These are phyloP conservation scores for Hura crepitans DNA, from an alignment of 441 rosid genomes.

Conservation along the genomic window DNA sequence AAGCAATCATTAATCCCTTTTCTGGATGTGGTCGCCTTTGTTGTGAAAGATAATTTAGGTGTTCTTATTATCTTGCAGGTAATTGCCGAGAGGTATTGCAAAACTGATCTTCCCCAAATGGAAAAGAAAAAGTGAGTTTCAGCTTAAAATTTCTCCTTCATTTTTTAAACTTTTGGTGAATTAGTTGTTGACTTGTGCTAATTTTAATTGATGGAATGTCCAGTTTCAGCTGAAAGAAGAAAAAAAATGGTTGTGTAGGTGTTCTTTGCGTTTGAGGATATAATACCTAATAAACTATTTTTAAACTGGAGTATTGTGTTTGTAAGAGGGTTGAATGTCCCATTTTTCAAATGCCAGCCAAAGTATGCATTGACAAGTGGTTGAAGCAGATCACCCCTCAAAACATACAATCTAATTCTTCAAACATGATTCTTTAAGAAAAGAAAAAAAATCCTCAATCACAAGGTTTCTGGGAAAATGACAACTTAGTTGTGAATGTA, in stretches of 20 bases:
- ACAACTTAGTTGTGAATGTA: background rate
- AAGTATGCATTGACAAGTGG: background rate
- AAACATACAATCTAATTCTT: background rate
- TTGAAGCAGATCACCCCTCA: background rate
- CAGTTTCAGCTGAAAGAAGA: background rate
- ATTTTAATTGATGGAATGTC: background rate
- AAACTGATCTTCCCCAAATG: conserved; percentile 71
- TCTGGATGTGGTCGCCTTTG: background rate
- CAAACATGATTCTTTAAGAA: too few relatives aligned
- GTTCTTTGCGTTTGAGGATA: background rate
- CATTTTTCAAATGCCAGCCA: background rate
- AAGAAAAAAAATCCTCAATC: too few relatives aligned
- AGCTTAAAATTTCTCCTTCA: background rate
- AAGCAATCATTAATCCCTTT: background rate
- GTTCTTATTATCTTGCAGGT: conserved; percentile 39
- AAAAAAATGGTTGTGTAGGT: background rate
- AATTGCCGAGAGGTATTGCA: conserved; percentile 70
- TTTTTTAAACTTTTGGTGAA: background rate
- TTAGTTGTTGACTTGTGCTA: background rate
- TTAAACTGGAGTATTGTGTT: background rate
- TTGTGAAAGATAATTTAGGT: conserved; percentile 1
- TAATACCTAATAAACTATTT: background rate
- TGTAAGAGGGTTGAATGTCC: background rate
- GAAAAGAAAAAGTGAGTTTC: conserved; percentile 74
- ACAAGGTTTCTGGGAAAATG: background rate